These are phyloP conservation scores for Penicillium palitans DNA, from an alignment of 2,329 filamentous ascomycete genomes.

Conservation along the genomic window DNA sequence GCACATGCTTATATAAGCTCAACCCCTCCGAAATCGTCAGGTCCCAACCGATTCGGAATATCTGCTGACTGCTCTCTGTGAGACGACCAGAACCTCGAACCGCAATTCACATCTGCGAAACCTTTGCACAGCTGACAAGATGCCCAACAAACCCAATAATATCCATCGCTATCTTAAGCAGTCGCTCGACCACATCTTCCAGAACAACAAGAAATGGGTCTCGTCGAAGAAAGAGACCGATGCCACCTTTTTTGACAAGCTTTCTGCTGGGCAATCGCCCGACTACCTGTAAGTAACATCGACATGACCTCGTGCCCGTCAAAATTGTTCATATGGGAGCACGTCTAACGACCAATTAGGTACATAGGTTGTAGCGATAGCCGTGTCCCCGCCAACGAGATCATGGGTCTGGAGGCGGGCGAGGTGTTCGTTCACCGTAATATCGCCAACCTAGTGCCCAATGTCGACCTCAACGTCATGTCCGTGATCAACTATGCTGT, in stretches of 20 bases:
- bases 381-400: constrained; percentile 36
- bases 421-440: constrained; percentile 39
- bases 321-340: not conserved
- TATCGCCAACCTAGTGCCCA: constrained; percentile 36
- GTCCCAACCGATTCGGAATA: not conserved
- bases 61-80: not conserved
- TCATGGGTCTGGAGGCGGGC: constrained; percentile 35
- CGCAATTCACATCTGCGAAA: not conserved
- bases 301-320: not conserved
- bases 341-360: constrained; percentile 9
- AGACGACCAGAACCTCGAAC: not conserved
- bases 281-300: constrained; percentile 57
- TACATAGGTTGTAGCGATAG: constrained; percentile 41
- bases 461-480: constrained; percentile 33
- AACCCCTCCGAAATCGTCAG: not conserved
- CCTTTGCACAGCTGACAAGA: not conserved
- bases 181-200: constrained; percentile 64
- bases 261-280: constrained; percentile 64
- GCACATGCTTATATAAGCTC: not conserved
- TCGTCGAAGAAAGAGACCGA: constrained; percentile 58
- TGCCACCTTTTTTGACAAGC: constrained; percentile 65
- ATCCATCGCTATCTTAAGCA: not conserved
- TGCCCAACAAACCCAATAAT: not conserved
- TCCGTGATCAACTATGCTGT: constrained; percentile 38
- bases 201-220: constrained; percentile 68